A percentile compares a stretch with the other conserved stretches of the same genome.
Conservation (phyloP, 352 stramenopile genomes). For the Phytopythium montanum region DNA sequence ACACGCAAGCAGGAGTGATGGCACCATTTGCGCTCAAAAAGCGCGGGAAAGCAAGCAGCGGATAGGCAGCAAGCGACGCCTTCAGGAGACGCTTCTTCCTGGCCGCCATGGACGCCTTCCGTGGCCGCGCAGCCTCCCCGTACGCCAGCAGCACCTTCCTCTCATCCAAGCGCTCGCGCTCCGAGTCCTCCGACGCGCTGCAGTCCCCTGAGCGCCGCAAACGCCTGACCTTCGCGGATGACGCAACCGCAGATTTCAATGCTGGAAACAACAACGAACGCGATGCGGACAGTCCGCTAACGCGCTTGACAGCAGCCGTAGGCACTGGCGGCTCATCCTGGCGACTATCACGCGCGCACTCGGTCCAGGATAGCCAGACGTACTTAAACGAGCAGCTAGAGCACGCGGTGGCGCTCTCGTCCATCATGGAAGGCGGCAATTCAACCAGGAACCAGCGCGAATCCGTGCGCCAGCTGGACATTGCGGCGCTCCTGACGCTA, state of each 20-base stretch:
- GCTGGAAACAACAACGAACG: conserved; percentile 4
- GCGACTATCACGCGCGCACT: conserved; percentile 40
- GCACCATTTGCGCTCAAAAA: too few species aligned
- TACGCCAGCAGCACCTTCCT: conserved; percentile 22
- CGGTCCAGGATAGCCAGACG: conserved; percentile 37
- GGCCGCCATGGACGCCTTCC: conserved; percentile 3
- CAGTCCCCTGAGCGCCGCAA: conserved; percentile 2
- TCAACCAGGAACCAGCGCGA: conserved; percentile 14
- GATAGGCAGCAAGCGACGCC: too few species aligned
- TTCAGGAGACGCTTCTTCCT: too few species aligned
- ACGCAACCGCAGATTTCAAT: conserved; percentile 14
- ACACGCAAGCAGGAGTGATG: too few species aligned
- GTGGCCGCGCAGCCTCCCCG: conserved; percentile 11
- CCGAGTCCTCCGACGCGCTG: conserved; percentile 1
- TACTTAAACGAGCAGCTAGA: conserved; percentile 70
- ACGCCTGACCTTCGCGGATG: not conserved
- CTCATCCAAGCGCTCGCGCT: conserved; percentile 17
- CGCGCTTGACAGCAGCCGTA: conserved; percentile 6
- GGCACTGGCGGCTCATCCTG: conserved; percentile 22
- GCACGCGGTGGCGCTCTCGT: conserved; percentile 35
- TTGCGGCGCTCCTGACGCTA: conserved; percentile 21
- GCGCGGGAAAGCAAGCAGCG: too few species aligned
- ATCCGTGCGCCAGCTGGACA: conserved; percentile 21
- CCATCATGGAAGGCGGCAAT: conserved; percentile 3
- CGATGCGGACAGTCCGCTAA: conserved; percentile 3